Percentiles rank a stretch among this genome's conserved stretches.
phyloP scores from a whole-genome alignment of 2,329 filamentous ascomycete species.

The Pyrenochaeta sp. region DNA sequence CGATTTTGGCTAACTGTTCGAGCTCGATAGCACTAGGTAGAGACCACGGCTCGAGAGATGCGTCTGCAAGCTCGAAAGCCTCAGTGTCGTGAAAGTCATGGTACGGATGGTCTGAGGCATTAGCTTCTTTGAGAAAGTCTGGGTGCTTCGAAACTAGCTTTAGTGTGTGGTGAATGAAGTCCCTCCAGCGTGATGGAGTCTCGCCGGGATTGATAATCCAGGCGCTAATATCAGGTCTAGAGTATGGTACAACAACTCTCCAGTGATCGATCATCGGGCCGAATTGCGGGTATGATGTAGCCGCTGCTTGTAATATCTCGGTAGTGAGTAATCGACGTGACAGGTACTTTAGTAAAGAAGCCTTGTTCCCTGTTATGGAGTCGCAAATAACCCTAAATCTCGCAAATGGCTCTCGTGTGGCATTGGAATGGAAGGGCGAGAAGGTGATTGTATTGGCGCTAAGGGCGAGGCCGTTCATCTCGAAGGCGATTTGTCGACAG shows the following conservation, averaged over 20 bases:
- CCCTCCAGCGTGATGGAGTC: not conserved
- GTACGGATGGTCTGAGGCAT: no score
- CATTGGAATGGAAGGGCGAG: no score
- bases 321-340: no score
- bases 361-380: no score
- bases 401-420: no score
- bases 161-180: not conserved
- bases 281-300: not conserved
- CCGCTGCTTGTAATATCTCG: no score
- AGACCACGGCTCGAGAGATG: not conserved
- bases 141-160: not conserved
- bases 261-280: not conserved
- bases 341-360: no score
- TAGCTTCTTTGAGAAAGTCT: not conserved
- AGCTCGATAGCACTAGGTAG: not conserved
- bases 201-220: not conserved
- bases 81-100: not conserved
- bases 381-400: no score
- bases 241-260: not conserved
- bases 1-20: not conserved
- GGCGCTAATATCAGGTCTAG: not conserved
- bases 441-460: not conserved
- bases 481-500: slow-evolving; percentile 11
- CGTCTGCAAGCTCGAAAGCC: not conserved
- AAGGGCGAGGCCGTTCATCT: slow-evolving; percentile 10